Percentiles rank a stretch among this genome's conserved stretches.
phyloP scores from a whole-genome alignment of 208 protist genomes.

The Trypanosoma caninum region DNA sequence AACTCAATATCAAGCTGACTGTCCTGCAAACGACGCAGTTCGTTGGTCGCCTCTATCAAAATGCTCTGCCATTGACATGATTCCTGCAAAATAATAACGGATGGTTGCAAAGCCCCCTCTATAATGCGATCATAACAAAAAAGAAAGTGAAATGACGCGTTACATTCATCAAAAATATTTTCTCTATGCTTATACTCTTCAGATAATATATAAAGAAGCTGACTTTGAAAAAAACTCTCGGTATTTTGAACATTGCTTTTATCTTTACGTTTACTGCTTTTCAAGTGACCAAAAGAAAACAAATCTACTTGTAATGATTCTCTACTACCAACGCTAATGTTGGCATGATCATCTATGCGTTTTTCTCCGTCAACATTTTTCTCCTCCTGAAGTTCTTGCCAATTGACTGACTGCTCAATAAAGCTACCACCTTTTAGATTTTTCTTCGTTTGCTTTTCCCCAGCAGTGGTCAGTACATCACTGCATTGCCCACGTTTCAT shows the following conservation, averaged over 20 bases:
- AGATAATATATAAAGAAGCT: constrained; percentile 8
- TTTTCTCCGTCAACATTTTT: no score
- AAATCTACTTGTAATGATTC: no score
- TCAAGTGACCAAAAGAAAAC: no score
- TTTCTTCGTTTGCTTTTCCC: no score
- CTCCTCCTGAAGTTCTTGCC: no score
- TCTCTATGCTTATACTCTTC: constrained; percentile 7
- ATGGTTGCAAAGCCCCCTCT: constrained; percentile 6
- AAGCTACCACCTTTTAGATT: no score
- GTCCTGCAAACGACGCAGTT: background rate
- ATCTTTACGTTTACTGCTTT: no score
- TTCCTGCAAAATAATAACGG: constrained; percentile 19
- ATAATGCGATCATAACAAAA: constrained; percentile 20
- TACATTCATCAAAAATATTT: background rate
- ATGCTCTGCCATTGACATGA: constrained; percentile 21
- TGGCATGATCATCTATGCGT: no score
- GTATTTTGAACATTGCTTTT: background rate
- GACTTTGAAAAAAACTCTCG: constrained; percentile 2
- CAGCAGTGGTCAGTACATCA: no score
- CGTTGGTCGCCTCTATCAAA: constrained; percentile 16
- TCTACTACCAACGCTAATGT: no score
- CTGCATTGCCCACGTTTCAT: no score
- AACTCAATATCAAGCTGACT: constrained; percentile 1
- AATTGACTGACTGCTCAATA: no score
- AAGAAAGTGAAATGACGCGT: constrained; percentile 10